Base-by-base conservation (phyloP, 257 asterid species). In the Ehretia macrophylla region DNA sequence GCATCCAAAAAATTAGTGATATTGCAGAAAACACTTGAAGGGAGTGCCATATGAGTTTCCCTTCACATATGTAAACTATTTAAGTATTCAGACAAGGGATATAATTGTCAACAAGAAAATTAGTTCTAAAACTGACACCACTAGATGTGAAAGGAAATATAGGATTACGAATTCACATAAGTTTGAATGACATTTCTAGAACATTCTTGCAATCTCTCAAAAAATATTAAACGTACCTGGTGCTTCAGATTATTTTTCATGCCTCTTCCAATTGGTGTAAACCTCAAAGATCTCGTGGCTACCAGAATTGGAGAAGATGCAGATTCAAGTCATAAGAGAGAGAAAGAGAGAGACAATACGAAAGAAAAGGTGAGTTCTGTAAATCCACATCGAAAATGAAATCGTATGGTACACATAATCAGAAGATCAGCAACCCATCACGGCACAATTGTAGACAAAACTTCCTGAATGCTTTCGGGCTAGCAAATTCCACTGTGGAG, bases 401-500 rank as follows among this genome's bases (percentile, higher is more conserved):
- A 11, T 12, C 32, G 14, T n/a, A 9, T 46, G 12, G 63, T 55
- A 5, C 14, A n/a, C 50, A 19, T 45, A 57, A 27, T 12, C 35
- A 60, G 67, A 59, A 56, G 32, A 21, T 77, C 61, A 73, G 58
- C 83, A 77, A 55, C 80, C 74, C 83, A 77, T 77, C 40, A 73
- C 75, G 8, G 80, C 72, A 64, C 83, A 73, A 58, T 72, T 76
- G 62, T 72, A 76, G 14, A 76, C 82, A 58, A 76, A 76, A 64
- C 55, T 68, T 42, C 79, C 79, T 4, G 61, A 69, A 46, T 64
- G 64, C 48, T 77, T 77, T 45, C 60, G 56, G 17, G 70, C 79
- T 16, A 77, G 48, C 49, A 73, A 51, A 32, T 40, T 70, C 98
- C 98, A 90, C 40, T 58, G 69, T 0, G 87, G 89, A 0, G 84